Conservation (phyloP, 2,329 filamentous ascomycete species). For the Dothiorella sarmentorum region DNA sequence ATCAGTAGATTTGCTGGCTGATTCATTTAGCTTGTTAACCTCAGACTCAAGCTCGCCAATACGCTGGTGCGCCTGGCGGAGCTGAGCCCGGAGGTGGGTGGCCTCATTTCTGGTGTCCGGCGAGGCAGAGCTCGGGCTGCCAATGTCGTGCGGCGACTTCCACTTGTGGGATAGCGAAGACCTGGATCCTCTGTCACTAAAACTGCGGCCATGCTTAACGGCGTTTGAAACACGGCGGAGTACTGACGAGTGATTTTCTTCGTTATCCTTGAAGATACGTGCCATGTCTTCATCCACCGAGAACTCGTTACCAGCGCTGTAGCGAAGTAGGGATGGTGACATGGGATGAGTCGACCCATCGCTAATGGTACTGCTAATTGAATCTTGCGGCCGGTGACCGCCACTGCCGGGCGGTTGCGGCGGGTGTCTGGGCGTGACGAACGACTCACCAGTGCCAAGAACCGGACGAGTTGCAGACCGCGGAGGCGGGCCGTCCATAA, state of each 20-base stretch:
- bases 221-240: slow-evolving; percentile 88
- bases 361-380: slow-evolving; percentile 44
- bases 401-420: slow-evolving; percentile 36
- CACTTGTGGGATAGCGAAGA: slow-evolving; percentile 36
- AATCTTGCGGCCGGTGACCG: slow-evolving; percentile 41
- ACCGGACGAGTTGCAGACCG: slow-evolving; percentile 47
- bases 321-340: slow-evolving; percentile 39
- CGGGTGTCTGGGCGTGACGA: slow-evolving; percentile 45
- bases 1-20: slow-evolving; percentile 56
- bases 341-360: slow-evolving; percentile 32
- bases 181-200: slow-evolving; percentile 59
- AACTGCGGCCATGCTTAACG: slow-evolving; percentile 86
- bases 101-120: slow-evolving; percentile 47
- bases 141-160: slow-evolving; percentile 51
- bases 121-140: slow-evolving; percentile 66
- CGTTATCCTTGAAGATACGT: slow-evolving; percentile 65
- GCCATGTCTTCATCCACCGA: slow-evolving; percentile 96
- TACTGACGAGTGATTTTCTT: slow-evolving; percentile 57
- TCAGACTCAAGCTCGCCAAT: slow-evolving; percentile 85
- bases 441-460: slow-evolving; percentile 37
- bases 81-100: slow-evolving; percentile 60
- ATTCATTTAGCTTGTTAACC: slow-evolving; percentile 55
- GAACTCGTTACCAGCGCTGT: slow-evolving; percentile 78
- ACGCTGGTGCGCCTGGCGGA: slow-evolving; percentile 76
- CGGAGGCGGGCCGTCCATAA: slow-evolving; percentile 44